Percentiles rank a stretch among this genome's conserved stretches.
These are phyloP conservation scores for Theileria annulata DNA, from an alignment of 169 alveolate species.

Conservation along the genomic window DNA sequence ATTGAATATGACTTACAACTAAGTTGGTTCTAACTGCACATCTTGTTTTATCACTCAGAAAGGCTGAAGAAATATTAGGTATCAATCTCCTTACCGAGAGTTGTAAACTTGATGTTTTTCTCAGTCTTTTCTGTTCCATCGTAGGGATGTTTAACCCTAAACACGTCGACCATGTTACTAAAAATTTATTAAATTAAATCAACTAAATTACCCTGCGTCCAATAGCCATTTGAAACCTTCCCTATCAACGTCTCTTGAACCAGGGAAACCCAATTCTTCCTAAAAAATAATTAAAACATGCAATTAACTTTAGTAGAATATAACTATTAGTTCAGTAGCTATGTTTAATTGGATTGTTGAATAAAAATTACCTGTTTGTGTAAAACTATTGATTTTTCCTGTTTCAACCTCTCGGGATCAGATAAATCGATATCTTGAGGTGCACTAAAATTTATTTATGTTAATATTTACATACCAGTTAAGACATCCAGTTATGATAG, in stretches of 20 bases:
- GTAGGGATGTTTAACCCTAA: conserved; percentile 32
- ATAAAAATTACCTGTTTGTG: conserved; percentile 27
- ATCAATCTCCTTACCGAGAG: conserved; percentile 10
- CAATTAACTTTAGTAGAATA: too few species aligned
- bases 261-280: conserved; percentile 45
- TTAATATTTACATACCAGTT: conserved; percentile 26
- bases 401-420: conserved; percentile 30
- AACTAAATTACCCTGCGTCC: conserved; percentile 40
- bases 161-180: conserved; percentile 39
- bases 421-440: conserved; percentile 57
- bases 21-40: conserved; percentile 51
- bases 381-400: conserved; percentile 29
- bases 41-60: conserved; percentile 44
- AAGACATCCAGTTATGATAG: conserved; percentile 24
- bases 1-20: neutral
- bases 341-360: neutral
- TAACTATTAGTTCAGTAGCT: too few species aligned
- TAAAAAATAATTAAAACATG: too few species aligned
- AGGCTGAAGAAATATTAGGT: conserved; percentile 1
- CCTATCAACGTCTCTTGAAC: conserved; percentile 33
- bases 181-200: neutral
- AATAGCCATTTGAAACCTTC: conserved; percentile 27
- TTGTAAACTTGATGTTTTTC: conserved; percentile 27
- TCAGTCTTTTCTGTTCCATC: conserved; percentile 2
- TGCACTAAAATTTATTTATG: conserved; percentile 7